phyloP scores from a whole-genome alignment of 176 grass and related monocot genomes.

The Ensete glaucum region DNA sequence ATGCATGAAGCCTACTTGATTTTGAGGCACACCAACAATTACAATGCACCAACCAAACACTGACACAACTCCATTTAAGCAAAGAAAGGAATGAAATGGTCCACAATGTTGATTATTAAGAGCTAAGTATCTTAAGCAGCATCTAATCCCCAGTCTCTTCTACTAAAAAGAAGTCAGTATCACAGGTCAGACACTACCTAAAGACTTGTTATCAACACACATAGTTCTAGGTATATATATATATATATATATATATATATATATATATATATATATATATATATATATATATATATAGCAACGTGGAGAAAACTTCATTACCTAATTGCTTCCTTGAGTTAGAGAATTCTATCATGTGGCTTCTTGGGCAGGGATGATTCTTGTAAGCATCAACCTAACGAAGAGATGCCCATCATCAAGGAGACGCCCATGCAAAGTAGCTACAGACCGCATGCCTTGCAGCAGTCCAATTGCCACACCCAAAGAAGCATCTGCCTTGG shows the following conservation, averaged over 20 bases:
- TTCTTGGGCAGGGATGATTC: slow-evolving; percentile 8
- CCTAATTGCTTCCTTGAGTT: slow-evolving; percentile 35
- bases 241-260: slow-evolving; percentile 38
- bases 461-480: slow-evolving; percentile 81
- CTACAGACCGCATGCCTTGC: slow-evolving; percentile 58
- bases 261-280: slow-evolving; percentile 37
- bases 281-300: slow-evolving; percentile 34
- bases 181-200: background rate
- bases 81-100: too few species aligned
- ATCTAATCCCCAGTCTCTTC: slow-evolving; percentile 12
- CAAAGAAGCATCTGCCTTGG: slow-evolving; percentile 74
- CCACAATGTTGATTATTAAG: too few species aligned
- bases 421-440: slow-evolving; percentile 60
- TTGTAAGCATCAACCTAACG: slow-evolving; percentile 17
- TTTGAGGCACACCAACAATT: too few species aligned
- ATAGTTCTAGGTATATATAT: slow-evolving; percentile 18
- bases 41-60: too few species aligned
- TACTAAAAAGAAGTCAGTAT: slow-evolving; percentile 39
- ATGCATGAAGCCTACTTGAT: too few species aligned
- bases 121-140: too few species aligned
- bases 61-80: too few species aligned
- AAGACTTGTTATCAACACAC: background rate
- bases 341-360: background rate
- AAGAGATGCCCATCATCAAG: slow-evolving; percentile 12
- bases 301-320: background rate